Conservation (phyloP, 192 early-diverging fungal genomes). For the Coemansia sp. region DNA sequence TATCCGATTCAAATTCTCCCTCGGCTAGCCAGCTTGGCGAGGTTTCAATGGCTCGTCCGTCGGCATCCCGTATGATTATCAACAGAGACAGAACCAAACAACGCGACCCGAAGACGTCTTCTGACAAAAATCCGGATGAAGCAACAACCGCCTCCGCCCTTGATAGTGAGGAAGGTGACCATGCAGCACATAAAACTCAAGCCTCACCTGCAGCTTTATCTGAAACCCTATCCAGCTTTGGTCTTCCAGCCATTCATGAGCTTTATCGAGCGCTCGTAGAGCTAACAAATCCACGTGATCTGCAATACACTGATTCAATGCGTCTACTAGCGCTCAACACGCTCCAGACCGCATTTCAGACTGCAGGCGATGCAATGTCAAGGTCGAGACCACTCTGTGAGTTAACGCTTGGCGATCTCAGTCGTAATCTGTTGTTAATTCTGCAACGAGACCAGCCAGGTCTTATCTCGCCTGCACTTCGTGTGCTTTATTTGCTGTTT, state of each 20-base stretch:
- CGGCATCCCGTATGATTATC: slow-evolving; percentile 38
- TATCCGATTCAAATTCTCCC: background rate
- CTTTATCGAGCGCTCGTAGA: slow-evolving; percentile 87
- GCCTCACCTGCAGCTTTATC: background rate
- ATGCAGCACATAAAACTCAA: background rate
- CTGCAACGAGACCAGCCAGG: slow-evolving; percentile 31
- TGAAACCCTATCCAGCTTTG: slow-evolving; percentile 38
- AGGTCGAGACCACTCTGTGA: slow-evolving; percentile 62
- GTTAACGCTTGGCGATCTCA: slow-evolving; percentile 80
- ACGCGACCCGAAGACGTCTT: background rate
- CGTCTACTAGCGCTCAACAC: slow-evolving; percentile 88
- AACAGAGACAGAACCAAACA: slow-evolving; percentile 23
- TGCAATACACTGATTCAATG: slow-evolving; percentile 92
- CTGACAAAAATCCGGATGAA: background rate
- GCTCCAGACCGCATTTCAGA: slow-evolving; percentile 82
- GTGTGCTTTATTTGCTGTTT: slow-evolving; percentile 59
- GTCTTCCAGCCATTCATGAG: slow-evolving; percentile 86
- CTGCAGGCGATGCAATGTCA: slow-evolving; percentile 76
- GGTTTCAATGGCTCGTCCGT: slow-evolving; percentile 25
- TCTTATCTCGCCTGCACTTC: slow-evolving; percentile 41
- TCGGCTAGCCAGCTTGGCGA: slow-evolving; percentile 1
- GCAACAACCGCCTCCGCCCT: background rate
- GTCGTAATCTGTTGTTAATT: slow-evolving; percentile 83
- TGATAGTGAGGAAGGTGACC: background rate
- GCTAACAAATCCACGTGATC: slow-evolving; percentile 85